These are phyloP conservation scores for Insectozyma bohioensis DNA, from an alignment of 1,139 yeast genomes.

Conservation along the genomic window DNA sequence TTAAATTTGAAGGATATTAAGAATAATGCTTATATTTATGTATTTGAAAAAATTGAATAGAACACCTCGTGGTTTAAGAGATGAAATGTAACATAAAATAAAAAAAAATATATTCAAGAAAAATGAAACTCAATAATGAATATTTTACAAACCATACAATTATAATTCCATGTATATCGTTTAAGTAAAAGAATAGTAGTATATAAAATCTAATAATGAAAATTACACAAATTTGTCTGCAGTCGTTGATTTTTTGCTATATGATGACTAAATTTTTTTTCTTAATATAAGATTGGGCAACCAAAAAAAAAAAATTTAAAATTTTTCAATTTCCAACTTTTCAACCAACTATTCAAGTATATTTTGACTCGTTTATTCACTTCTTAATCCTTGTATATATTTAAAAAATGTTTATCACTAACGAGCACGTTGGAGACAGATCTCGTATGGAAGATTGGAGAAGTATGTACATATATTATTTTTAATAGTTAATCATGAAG, in stretches of 20 bases:
- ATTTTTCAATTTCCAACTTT: constrained; percentile 1
- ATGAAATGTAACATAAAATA: too few species aligned
- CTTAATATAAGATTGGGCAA: not conserved
- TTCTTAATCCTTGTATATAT: not conserved
- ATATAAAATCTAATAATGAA: too few species aligned
- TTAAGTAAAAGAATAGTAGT: too few species aligned
- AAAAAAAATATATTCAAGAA: too few species aligned
- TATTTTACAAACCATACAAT: too few species aligned
- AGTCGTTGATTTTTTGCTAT: too few species aligned
- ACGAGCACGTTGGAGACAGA: constrained; percentile 82
- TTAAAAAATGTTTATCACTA: constrained; percentile 69
- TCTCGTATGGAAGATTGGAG: constrained; percentile 88
- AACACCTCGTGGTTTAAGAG: too few species aligned
- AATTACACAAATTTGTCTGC: too few species aligned
- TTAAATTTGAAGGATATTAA: constrained; percentile 61
- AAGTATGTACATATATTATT: constrained; percentile 41
- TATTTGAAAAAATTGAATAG: too few species aligned
- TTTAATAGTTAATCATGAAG: not conserved
- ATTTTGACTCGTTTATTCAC: constrained; percentile 1
- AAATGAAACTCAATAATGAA: too few species aligned
- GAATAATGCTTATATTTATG: constrained; percentile 61
- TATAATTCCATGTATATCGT: too few species aligned
- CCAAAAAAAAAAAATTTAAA: not conserved
- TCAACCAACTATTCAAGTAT: not conserved
- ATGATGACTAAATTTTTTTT: too few species aligned